A percentile compares a stretch with the other conserved stretches of the same genome.
Conservation (phyloP, 495 filamentous ascomycete genomes). For the Lasiosphaeris hirsuta region DNA sequence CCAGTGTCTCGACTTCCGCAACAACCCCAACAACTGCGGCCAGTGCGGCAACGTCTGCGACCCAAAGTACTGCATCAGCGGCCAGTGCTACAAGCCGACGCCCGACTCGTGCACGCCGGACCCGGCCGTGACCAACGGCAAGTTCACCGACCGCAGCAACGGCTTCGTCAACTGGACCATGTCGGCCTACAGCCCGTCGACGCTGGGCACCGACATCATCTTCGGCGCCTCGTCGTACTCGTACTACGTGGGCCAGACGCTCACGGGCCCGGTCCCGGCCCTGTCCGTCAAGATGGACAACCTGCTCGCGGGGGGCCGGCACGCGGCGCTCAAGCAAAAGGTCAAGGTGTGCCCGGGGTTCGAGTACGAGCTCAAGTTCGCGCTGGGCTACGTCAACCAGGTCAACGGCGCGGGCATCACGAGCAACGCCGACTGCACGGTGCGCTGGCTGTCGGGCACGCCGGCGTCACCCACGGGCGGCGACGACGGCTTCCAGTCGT, state of each 20-base stretch:
- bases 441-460: constrained; percentile 1
- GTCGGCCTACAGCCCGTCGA: constrained; percentile 1
- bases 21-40: constrained; percentile 25
- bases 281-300: constrained; percentile 2
- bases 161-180: constrained; percentile 2
- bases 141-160: neutral
- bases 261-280: neutral
- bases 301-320: neutral
- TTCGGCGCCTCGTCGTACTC: neutral
- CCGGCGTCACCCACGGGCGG: neutral
- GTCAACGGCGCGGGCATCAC: neutral
- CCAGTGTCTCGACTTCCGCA: constrained; percentile 16
- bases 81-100: constrained; percentile 13
- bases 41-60: constrained; percentile 20
- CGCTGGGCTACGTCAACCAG: neutral
- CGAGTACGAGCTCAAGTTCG: constrained; percentile 5
- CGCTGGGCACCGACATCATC: neutral
- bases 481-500: neutral
- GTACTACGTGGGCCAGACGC: neutral
- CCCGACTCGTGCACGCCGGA: constrained; percentile 6
- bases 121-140: constrained; percentile 7
- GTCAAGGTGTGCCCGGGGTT: constrained; percentile 6
- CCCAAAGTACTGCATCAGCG: constrained; percentile 20
- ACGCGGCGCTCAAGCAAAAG: neutral
- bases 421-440: constrained; percentile 3